These are phyloP conservation scores for Dendrobium nobile DNA, from an alignment of 106 monocot genomes.

Conservation along the genomic window DNA sequence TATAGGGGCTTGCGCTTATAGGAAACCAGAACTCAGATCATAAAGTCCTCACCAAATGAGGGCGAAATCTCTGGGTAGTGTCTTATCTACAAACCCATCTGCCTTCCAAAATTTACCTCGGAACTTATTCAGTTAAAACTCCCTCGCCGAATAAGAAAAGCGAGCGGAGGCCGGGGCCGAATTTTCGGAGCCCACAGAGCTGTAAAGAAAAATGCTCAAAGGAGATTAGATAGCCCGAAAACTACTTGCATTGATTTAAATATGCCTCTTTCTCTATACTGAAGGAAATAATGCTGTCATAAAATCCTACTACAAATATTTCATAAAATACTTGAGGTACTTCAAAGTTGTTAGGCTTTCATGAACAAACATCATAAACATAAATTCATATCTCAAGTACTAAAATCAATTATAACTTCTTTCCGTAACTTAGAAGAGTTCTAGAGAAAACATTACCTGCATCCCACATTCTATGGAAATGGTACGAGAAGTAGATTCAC, in stretches of 20 bases:
- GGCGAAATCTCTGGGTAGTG: too few relatives aligned
- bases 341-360: conserved; percentile 1
- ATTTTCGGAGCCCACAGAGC: too few relatives aligned
- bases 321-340: background rate
- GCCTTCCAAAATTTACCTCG: too few relatives aligned
- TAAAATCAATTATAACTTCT: background rate
- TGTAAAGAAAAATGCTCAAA: background rate
- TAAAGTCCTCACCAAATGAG: too few relatives aligned
- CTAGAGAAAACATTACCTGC: conserved; percentile 38
- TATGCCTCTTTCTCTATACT: background rate
- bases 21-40: too few relatives aligned
- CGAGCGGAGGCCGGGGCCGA: too few relatives aligned
- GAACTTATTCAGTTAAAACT: too few relatives aligned
- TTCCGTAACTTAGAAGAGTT: background rate
- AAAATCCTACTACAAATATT: background rate
- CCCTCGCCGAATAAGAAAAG: too few relatives aligned
- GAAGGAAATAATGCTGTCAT: background rate
- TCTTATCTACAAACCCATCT: too few relatives aligned
- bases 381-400: background rate
- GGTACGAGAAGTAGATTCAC: conserved; percentile 89
- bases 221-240: background rate
- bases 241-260: background rate
- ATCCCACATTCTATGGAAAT: conserved; percentile 97
- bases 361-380: background rate
- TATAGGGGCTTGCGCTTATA: too few relatives aligned